Conservation (phyloP, 208 protist species). For the Leishmania guyanensis region DNA sequence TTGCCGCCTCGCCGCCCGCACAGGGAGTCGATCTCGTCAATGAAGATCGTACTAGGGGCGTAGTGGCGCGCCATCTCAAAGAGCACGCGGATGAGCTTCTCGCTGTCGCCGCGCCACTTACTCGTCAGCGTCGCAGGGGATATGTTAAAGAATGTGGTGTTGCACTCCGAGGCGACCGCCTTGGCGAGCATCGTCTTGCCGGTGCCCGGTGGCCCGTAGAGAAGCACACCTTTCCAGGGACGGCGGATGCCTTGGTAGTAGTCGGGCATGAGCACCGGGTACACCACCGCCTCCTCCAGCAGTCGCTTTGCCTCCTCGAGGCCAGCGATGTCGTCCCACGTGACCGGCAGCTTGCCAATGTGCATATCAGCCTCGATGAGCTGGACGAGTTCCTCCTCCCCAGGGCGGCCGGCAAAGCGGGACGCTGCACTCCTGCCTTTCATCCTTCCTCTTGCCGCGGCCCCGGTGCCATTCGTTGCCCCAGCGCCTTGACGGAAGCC, state of each 20-base stretch:
- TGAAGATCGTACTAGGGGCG: slow-evolving; percentile 94
- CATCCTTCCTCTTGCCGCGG: background rate
- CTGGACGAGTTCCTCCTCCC: slow-evolving; percentile 83
- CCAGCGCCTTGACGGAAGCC: background rate
- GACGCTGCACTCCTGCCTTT: slow-evolving; percentile 32
- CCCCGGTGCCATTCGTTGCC: background rate
- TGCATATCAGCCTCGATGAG: slow-evolving; percentile 90
- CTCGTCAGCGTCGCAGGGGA: slow-evolving; percentile 90
- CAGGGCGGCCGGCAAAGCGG: slow-evolving; percentile 60
- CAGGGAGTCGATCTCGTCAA: slow-evolving; percentile 96
- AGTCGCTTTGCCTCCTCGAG: slow-evolving; percentile 90
- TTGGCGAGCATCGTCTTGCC: slow-evolving; percentile 95
- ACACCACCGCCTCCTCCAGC: slow-evolving; percentile 93
- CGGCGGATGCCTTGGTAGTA: slow-evolving; percentile 92
- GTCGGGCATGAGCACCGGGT: slow-evolving; percentile 92
- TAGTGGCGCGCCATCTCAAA: slow-evolving; percentile 94
- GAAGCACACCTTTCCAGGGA: slow-evolving; percentile 92
- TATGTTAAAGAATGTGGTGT: slow-evolving; percentile 96
- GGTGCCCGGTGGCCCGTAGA: slow-evolving; percentile 94
- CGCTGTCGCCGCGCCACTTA: slow-evolving; percentile 95
- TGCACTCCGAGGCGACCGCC: slow-evolving; percentile 90
- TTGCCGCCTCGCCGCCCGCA: slow-evolving; percentile 84
- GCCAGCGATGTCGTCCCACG: slow-evolving; percentile 91
- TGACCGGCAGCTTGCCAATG: slow-evolving; percentile 59
- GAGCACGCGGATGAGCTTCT: slow-evolving; percentile 93